Conservation (phyloP, 2,329 filamentous ascomycete species). For the Colletotrichum tamarilloi region DNA sequence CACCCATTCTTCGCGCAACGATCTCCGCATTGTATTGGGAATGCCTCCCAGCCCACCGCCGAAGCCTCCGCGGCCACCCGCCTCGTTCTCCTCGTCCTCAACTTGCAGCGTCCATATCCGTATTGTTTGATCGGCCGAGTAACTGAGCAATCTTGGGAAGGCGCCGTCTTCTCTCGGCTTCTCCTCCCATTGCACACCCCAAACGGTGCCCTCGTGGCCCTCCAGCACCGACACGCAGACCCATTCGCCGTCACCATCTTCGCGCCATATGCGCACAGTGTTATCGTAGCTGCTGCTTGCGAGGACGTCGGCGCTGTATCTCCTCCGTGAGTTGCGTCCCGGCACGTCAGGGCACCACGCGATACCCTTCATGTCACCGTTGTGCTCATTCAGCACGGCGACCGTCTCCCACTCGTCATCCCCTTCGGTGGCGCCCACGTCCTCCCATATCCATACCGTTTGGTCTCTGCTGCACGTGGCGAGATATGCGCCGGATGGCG, state of each 20-base stretch:
- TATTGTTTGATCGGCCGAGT: slow-evolving; percentile 84
- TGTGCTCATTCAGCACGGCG: slow-evolving; percentile 93
- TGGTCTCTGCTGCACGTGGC: slow-evolving; percentile 95
- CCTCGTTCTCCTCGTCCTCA: slow-evolving; percentile 57
- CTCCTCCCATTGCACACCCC: slow-evolving; percentile 82
- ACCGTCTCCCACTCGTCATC: slow-evolving; percentile 98
- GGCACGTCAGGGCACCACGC: slow-evolving; percentile 84
- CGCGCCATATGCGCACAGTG: slow-evolving; percentile 87
- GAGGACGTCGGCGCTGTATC: slow-evolving; percentile 76
- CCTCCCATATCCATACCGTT: slow-evolving; percentile 98
- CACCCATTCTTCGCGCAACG: slow-evolving; percentile 84
- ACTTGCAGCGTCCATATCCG: slow-evolving; percentile 79
- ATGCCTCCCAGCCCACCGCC: slow-evolving; percentile 67
- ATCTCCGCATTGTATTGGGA: slow-evolving; percentile 89
- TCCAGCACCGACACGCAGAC: slow-evolving; percentile 85
- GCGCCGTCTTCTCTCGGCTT: slow-evolving; percentile 49
- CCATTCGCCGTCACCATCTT: slow-evolving; percentile 92
- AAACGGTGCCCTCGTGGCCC: slow-evolving; percentile 88
- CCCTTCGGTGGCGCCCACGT: slow-evolving; percentile 76
- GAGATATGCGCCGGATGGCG: slow-evolving; percentile 79
- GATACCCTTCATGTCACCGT: slow-evolving; percentile 94
- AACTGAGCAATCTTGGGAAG: slow-evolving; percentile 78
- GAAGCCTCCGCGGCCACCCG: slow-evolving; percentile 41
- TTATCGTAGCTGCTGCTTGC: slow-evolving; percentile 96
- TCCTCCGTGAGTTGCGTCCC: slow-evolving; percentile 53